Percentiles rank a stretch among this genome's conserved stretches.
Conservation (phyloP, 331 rosid genomes). For the Pyracantha coccinea region DNA sequence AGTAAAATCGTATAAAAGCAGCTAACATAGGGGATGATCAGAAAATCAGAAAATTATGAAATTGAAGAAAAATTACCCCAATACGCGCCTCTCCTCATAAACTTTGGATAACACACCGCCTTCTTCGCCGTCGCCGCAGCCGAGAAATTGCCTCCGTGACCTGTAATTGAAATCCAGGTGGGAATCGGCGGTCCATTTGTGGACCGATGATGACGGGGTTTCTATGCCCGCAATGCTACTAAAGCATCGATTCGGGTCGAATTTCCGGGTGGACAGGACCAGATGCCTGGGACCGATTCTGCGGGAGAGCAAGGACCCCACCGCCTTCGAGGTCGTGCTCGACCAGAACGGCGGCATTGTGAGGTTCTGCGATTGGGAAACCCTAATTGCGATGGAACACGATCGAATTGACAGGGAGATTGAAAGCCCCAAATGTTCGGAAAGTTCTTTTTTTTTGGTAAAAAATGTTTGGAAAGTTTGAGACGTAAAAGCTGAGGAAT, state of each 20-base stretch:
- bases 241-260: conserved; percentile 28
- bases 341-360: conserved; percentile 70
- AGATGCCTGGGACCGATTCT: conserved; percentile 25
- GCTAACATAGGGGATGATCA: not conserved
- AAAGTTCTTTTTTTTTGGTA: too few species aligned
- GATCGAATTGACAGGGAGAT: not conserved
- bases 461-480: not conserved
- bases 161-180: conserved; percentile 6
- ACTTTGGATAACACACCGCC: conserved; percentile 53
- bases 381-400: not conserved
- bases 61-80: conserved; percentile 45
- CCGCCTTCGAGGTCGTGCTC: conserved; percentile 46
- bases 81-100: conserved; percentile 75
- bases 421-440: not conserved
- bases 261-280: conserved; percentile 24
- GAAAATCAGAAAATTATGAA: not conserved
- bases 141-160: conserved; percentile 54
- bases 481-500: not conserved
- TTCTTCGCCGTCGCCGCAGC: conserved; percentile 89
- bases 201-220: conserved; percentile 19
- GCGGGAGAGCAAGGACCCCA: conserved; percentile 39
- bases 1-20: not conserved
- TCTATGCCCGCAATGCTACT: conserved; percentile 22
- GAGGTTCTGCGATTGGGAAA: not conserved
- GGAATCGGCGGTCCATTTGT: conserved; percentile 16